phyloP scores from a whole-genome alignment of 148 eudicot genomes.

The Cornus kousa region DNA sequence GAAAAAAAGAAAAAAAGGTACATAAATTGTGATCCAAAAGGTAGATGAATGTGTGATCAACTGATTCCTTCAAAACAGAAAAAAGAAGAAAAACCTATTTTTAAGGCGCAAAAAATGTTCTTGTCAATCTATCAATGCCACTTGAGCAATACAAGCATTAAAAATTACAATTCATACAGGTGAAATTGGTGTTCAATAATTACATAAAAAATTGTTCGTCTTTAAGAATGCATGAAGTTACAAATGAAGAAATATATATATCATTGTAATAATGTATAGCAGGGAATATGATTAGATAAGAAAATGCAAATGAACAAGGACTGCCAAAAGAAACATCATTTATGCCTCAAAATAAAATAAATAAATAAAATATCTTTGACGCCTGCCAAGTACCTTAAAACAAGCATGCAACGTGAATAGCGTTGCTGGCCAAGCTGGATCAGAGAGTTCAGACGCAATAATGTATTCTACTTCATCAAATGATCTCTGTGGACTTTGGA shows the following conservation, averaged over 20 bases:
- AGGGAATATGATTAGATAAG: neutral
- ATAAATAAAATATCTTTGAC: neutral
- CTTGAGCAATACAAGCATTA: neutral
- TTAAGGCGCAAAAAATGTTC: neutral
- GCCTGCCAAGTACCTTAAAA: conserved; percentile 61
- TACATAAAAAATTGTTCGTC: too few relatives aligned
- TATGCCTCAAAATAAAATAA: neutral
- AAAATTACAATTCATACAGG: neutral
- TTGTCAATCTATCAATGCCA: neutral
- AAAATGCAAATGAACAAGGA: neutral
- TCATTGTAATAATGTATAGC: neutral
- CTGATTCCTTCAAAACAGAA: too few relatives aligned
- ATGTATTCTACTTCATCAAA: conserved; percentile 93
- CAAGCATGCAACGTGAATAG: conserved; percentile 93
- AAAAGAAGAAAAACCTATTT: too few relatives aligned
- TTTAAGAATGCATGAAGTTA: neutral
- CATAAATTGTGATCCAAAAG: too few relatives aligned
- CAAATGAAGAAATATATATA: neutral
- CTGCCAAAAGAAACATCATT: neutral
- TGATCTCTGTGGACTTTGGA: conserved; percentile 96
- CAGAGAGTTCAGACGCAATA: conserved; percentile 96
- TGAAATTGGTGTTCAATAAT: neutral
- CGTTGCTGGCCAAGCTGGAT: conserved; percentile 97
- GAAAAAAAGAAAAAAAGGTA: too few relatives aligned
- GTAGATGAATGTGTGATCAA: too few relatives aligned